Conservation (phyloP, 306 rosid genomes). For the Oxytropis ochrocephala region DNA sequence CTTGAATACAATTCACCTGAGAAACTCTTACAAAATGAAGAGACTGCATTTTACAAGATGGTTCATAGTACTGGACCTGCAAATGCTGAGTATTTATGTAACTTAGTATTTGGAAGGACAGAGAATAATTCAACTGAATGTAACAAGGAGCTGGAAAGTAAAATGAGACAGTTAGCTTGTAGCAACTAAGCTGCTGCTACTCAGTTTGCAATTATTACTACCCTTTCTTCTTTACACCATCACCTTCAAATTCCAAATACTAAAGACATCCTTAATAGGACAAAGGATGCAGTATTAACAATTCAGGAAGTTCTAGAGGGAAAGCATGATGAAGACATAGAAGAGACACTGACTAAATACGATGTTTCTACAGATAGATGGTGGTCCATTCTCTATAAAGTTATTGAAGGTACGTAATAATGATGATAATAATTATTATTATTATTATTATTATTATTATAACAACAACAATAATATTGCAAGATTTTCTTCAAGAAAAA, state of each 20-base stretch:
- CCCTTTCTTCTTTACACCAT: constrained; percentile 46
- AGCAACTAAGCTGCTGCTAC: constrained; percentile 49
- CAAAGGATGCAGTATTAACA: constrained; percentile 61
- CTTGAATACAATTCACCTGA: constrained; percentile 59
- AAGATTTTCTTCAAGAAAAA: no score
- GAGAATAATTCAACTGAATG: constrained; percentile 16
- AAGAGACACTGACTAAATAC: constrained; percentile 30
- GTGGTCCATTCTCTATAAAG: constrained; percentile 65
- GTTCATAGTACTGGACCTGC: constrained; percentile 78
- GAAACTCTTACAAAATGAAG: constrained; percentile 48
- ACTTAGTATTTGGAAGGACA: constrained; percentile 40
- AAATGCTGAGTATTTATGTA: constrained; percentile 65
- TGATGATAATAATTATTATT: no score
- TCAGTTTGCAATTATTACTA: constrained; percentile 42
- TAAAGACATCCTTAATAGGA: constrained; percentile 37
- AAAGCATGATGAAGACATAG: constrained; percentile 48
- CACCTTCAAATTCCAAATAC: constrained; percentile 41
- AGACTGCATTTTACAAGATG: constrained; percentile 68
- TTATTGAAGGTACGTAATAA: no score
- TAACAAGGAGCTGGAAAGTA: constrained; percentile 16
- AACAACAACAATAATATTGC: no score
- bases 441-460: no score
- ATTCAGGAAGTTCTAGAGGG: constrained; percentile 67
- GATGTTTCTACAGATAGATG: constrained; percentile 43
- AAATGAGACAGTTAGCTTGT: constrained; percentile 30